Evolutionary conservation across 371 early-diverging fungal genomes (phyloP).

Genomic region (Mucor plumbeus): DNA sequence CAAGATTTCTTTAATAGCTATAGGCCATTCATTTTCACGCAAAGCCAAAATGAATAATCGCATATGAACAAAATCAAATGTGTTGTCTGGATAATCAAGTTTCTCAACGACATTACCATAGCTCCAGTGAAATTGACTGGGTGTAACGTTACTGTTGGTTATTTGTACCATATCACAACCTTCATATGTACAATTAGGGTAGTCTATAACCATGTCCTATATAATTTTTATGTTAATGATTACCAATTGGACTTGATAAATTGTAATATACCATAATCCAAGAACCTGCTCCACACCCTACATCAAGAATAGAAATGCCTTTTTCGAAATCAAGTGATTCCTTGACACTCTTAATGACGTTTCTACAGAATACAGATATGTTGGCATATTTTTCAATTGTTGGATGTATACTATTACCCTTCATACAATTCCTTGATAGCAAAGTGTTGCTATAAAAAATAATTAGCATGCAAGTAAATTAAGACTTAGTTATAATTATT

Average conservation of each 20-base stretch:
- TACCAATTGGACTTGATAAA: background rate
- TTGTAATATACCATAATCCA: constrained; percentile 25
- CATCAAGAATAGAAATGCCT: constrained; percentile 15
- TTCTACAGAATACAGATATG: constrained; percentile 4
- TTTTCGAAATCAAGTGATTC: constrained; percentile 11
- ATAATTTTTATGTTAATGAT: background rate
- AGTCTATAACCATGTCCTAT: constrained; percentile 25
- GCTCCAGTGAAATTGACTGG: constrained; percentile 13
- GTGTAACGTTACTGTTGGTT: constrained; percentile 14
- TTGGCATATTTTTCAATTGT: background rate
- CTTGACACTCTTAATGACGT: constrained; percentile 8
- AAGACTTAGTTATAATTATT: constrained; percentile 18
- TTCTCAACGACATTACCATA: constrained; percentile 25
- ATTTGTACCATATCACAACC: constrained; percentile 26
- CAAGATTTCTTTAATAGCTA: constrained; percentile 18
- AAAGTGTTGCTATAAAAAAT: constrained; percentile 24
- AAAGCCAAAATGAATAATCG: constrained; percentile 23
- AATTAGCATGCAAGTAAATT: background rate
- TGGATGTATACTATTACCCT: constrained; percentile 11
- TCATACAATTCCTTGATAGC: constrained; percentile 23
- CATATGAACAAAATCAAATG: constrained; percentile 29
- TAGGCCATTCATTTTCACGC: constrained; percentile 23
- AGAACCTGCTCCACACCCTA: constrained; percentile 28
- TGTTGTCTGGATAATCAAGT: constrained; percentile 24
- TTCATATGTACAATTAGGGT: constrained; percentile 16